These are phyloP conservation scores for Isatis tinctoria DNA, from an alignment of 345 rosid species.

Conservation along the genomic window DNA sequence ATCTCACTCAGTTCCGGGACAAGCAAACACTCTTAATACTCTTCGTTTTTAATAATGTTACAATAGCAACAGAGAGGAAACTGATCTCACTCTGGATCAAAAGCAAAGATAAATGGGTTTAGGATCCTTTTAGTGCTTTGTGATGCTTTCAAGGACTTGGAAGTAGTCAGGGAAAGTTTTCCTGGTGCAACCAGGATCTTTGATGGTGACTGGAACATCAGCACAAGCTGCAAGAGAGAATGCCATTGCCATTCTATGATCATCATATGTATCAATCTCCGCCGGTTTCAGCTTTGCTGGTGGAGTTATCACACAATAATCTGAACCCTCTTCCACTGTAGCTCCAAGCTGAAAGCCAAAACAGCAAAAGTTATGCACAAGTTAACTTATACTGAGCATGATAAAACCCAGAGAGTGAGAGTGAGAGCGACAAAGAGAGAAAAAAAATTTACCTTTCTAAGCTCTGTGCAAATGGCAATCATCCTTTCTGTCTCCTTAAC, in stretches of 20 bases:
- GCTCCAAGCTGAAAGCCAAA: conserved; percentile 78
- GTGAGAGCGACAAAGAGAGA: not conserved
- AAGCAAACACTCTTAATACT: not conserved
- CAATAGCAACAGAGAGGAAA: conserved; percentile 4
- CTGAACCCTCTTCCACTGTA: conserved; percentile 94
- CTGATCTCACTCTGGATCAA: not conserved
- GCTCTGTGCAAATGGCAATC: conserved; percentile 97
- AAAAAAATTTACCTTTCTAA: conserved; percentile 52
- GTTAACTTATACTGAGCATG: not conserved
- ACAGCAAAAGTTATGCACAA: not conserved
- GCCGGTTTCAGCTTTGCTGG: conserved; percentile 70
- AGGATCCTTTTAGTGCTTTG: conserved; percentile 38
- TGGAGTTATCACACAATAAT: conserved; percentile 92
- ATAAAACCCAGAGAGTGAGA: not conserved
- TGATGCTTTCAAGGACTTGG: conserved; percentile 69
- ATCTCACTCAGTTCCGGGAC: conserved; percentile 8
- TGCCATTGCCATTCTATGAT: conserved; percentile 99
- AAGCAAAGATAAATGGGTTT: not conserved
- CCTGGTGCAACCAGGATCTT: conserved; percentile 85
- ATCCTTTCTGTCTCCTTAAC: conserved; percentile 97
- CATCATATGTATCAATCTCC: conserved; percentile 89
- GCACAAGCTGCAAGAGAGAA: conserved; percentile 96
- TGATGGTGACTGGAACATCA: conserved; percentile 92
- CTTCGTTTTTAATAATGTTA: conserved; percentile 2
- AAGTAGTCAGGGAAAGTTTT: conserved; percentile 97